phyloP scores from a whole-genome alignment of 2,329 filamentous ascomycete genomes.

The Diaporthe amygdali region DNA sequence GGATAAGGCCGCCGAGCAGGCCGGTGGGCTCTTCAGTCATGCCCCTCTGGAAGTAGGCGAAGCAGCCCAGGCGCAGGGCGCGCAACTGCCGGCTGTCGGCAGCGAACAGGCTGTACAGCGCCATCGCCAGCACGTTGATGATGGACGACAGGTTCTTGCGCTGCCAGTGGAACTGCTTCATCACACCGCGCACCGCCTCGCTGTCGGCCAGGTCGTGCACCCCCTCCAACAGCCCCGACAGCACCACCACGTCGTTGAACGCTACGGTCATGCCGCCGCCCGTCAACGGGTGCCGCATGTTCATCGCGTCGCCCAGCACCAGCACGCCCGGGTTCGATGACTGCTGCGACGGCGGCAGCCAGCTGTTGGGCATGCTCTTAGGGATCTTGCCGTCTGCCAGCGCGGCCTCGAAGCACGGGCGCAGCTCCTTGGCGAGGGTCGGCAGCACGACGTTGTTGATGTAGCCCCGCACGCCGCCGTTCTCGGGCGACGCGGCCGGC shows the following conservation, averaged over 20 bases:
- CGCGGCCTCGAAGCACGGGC: constrained; percentile 75
- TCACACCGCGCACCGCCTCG: constrained; percentile 67
- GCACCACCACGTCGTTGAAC: constrained; percentile 86
- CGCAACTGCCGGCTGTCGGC: constrained; percentile 79
- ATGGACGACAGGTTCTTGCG: constrained; percentile 83
- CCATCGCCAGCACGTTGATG: constrained; percentile 97
- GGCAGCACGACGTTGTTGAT: constrained; percentile 79
- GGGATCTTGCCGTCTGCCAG: constrained; percentile 80
- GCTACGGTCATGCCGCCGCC: constrained; percentile 98
- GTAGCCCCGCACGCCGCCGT: constrained; percentile 86
- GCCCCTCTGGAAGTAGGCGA: constrained; percentile 84
- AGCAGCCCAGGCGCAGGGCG: constrained; percentile 87
- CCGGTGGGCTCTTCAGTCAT: constrained; percentile 80
- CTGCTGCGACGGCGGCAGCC: constrained; percentile 77
- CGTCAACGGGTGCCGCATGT: constrained; percentile 98
- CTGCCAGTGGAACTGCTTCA: constrained; percentile 83
- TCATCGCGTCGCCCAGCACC: constrained; percentile 91
- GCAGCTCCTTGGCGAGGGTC: constrained; percentile 72
- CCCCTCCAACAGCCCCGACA: constrained; percentile 72
- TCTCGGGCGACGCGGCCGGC: constrained; percentile 72
- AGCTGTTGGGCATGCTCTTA: constrained; percentile 91
- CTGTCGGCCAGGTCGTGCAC: constrained; percentile 75
- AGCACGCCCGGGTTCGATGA: constrained; percentile 70
- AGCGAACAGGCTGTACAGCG: constrained; percentile 89
- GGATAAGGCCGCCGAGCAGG: constrained; percentile 81